Percentiles rank a stretch among this genome's conserved stretches.
Conservation (phyloP, 1,284 basidiomycete species). For the Meira miltonrushii region DNA sequence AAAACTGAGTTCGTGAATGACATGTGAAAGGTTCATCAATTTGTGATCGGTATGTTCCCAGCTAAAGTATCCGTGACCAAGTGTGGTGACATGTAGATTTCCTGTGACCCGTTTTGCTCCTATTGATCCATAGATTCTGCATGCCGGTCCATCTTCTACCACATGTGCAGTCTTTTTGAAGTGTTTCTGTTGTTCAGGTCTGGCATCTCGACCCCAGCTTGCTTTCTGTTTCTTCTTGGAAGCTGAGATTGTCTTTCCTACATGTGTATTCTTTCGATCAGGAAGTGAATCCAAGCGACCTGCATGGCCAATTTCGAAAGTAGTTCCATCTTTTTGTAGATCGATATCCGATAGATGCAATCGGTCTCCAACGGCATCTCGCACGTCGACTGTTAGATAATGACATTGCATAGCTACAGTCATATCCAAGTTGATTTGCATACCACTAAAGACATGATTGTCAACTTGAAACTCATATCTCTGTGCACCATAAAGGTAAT, state of each 20-base stretch:
- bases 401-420: constrained; percentile 48
- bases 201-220: constrained; percentile 52
- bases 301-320: constrained; percentile 78
- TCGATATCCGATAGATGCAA: constrained; percentile 71
- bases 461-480: constrained; percentile 38
- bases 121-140: constrained; percentile 78
- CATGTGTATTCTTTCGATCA: background rate
- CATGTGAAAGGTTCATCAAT: constrained; percentile 96
- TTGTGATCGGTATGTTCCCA: constrained; percentile 77
- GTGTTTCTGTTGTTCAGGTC: constrained; percentile 54
- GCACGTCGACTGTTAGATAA: constrained; percentile 72
- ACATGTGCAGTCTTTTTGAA: constrained; percentile 49
- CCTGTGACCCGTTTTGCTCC: constrained; percentile 82
- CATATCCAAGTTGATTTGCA: constrained; percentile 51
- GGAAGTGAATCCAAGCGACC: constrained; percentile 62
- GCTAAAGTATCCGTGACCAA: constrained; percentile 88
- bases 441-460: constrained; percentile 26
- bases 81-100: constrained; percentile 64
- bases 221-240: constrained; percentile 23
- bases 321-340: constrained; percentile 69
- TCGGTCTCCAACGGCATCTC: constrained; percentile 86
- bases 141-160: constrained; percentile 59
- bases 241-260: constrained; percentile 26
- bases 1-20: constrained; percentile 93
- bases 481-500: constrained; percentile 87